Evolutionary conservation across 169 alveolate species (phyloP), one percentile per base, ranked within the genome.

Genomic region (Amoebophrya sp.): DNA sequence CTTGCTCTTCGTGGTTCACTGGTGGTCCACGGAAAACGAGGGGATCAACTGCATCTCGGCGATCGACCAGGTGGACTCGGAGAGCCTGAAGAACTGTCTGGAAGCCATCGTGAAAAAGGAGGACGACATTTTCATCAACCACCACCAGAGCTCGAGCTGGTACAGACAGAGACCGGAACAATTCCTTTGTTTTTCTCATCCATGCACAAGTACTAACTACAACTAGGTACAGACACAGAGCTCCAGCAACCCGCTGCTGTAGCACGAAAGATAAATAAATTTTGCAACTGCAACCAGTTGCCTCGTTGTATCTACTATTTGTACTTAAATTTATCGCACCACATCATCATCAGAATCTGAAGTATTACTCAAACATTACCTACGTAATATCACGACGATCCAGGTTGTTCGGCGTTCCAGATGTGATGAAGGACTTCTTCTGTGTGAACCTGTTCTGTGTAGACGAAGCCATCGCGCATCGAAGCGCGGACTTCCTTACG

Each of bases 401-500:
- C 54, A 41, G 54, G 54, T n/a, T 66, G 29, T 66, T 66, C 35
- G 83, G 83, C 39, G 83, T 66, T 18, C 83, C 83, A 25, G 83
- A 66, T 25, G 35, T 66, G 35, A 66, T 66, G 83, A 93, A 95
- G 89, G 96, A 97, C 94, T 97, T 97, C 2, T 95, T 97, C 94
- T 96, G 97, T 91, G 93, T 97, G 40, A 96, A 95, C 90, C 92
- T 97, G 91, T 96, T 95, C 94, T 97, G 97, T 91, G 95, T 97
- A 23, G 98, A 97, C 93, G 97, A 95, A 77, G 95, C 97, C 77
- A 96, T 95, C 91, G 98, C 96, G 89, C 93, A 95, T 39, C 93
- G 97, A 41, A 95, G 97, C 25, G 90, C 94, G 77, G 98, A 97
- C 93, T 97, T 97, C n/a, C n/a, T n/a, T n/a, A n/a, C n/a, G n/a